These are phyloP conservation scores for Irineochytrium annulatum DNA, from an alignment of 192 early-diverging fungal species.

Conservation along the genomic window DNA sequence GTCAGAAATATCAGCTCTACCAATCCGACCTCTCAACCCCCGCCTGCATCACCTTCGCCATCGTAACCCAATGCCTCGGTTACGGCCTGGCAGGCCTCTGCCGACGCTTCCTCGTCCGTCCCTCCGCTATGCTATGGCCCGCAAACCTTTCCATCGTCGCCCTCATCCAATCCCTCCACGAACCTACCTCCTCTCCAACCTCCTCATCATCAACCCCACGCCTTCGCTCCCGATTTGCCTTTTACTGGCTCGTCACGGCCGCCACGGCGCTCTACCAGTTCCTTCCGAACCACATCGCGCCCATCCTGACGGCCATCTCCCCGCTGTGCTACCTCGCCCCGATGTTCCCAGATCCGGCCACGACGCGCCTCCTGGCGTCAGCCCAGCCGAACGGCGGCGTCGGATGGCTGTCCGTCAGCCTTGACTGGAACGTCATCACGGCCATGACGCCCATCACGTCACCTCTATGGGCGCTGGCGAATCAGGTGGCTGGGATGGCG, in stretches of 20 bases:
- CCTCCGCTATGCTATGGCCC: slow-evolving; percentile 85
- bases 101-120: slow-evolving; percentile 77
- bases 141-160: slow-evolving; percentile 55
- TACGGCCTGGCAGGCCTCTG: slow-evolving; percentile 49
- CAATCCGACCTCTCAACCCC: not conserved
- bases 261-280: slow-evolving; percentile 41
- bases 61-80: slow-evolving; percentile 53
- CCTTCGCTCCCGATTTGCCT: slow-evolving; percentile 1
- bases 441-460: slow-evolving; percentile 1
- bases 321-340: slow-evolving; percentile 1
- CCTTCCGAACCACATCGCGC: slow-evolving; percentile 66
- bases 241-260: slow-evolving; percentile 3
- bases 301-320: slow-evolving; percentile 55
- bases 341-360: not conserved
- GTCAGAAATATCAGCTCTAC: slow-evolving; percentile 3
- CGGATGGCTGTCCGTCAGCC: slow-evolving; percentile 10
- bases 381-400: slow-evolving; percentile 9
- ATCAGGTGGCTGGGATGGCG: not conserved
- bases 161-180: slow-evolving; percentile 73
- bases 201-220: not conserved
- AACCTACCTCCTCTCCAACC: not conserved
- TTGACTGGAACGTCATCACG: slow-evolving; percentile 15
- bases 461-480: slow-evolving; percentile 10
- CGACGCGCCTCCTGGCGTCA: not conserved
- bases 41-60: slow-evolving; percentile 34